phyloP scores from a whole-genome alignment of 2,329 filamentous ascomycete genomes.

The Xylaria sp. region DNA sequence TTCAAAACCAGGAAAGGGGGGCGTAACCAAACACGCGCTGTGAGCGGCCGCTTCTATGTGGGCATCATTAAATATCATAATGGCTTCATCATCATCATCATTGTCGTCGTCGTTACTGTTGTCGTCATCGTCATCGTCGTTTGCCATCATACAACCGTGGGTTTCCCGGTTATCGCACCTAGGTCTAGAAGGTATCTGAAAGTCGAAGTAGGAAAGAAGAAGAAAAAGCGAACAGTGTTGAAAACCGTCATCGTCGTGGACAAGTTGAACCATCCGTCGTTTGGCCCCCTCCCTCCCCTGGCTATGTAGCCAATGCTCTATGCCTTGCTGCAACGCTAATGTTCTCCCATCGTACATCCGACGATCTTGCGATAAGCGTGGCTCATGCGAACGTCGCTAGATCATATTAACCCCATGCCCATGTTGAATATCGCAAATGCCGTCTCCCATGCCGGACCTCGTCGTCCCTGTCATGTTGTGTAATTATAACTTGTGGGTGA shows the following conservation, averaged over 20 bases:
- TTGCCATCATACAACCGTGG: conserved; percentile 6
- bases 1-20: conserved; percentile 10
- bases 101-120: conserved; percentile 16
- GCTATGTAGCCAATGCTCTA: conserved; percentile 35
- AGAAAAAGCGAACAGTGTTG: conserved; percentile 17
- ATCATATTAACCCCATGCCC: conserved; percentile 9
- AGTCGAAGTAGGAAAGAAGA: conserved; percentile 3
- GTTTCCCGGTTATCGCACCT: conserved; percentile 17
- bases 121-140: conserved; percentile 21
- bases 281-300: conserved; percentile 25
- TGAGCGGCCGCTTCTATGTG: conserved; percentile 21
- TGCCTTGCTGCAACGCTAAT: conserved; percentile 17
- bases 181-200: conserved; percentile 33
- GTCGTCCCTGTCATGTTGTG: conserved; percentile 19
- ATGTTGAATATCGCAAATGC: conserved; percentile 7
- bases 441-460: conserved; percentile 1
- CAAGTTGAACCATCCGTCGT: conserved; percentile 22
- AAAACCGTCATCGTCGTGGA: conserved; percentile 18
- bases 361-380: conserved; percentile 7
- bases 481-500: conserved; percentile 16
- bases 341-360: conserved; percentile 4
- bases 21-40: conserved; percentile 3
- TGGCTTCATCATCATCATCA: conserved; percentile 23
- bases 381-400: conserved; percentile 1
- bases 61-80: conserved; percentile 15